phyloP scores from a whole-genome alignment of 176 grass and related monocot genomes.

The Triticum aestivum region IWGSC_CS_RefSeq_v2.1 NC_057799.1:122898948-122899447 shows the following conservation, averaged over 20 bases:
- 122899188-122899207: background rate
- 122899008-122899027: background rate
- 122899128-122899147: slow-evolving; percentile 39
- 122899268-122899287: slow-evolving; percentile 30
- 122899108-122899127: slow-evolving; percentile 43
- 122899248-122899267: slow-evolving; percentile 44
- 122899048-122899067: slow-evolving; percentile 42
- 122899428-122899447: background rate
- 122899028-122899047: background rate
- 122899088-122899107: slow-evolving; percentile 51
- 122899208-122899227: background rate
- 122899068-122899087: slow-evolving; percentile 44
- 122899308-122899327: background rate
- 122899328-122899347: background rate
- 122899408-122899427: background rate
- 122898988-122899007: background rate
- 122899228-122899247: slow-evolving; percentile 43
- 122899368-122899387: background rate
- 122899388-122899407: background rate
- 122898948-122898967: background rate
- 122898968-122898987: background rate
- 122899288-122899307: background rate
- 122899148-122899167: background rate
- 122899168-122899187: background rate
- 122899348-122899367: background rate